These are phyloP conservation scores for Sclerotinia glacialis DNA, from an alignment of 2,329 filamentous ascomycete species.

Conservation along the genomic window DNA sequence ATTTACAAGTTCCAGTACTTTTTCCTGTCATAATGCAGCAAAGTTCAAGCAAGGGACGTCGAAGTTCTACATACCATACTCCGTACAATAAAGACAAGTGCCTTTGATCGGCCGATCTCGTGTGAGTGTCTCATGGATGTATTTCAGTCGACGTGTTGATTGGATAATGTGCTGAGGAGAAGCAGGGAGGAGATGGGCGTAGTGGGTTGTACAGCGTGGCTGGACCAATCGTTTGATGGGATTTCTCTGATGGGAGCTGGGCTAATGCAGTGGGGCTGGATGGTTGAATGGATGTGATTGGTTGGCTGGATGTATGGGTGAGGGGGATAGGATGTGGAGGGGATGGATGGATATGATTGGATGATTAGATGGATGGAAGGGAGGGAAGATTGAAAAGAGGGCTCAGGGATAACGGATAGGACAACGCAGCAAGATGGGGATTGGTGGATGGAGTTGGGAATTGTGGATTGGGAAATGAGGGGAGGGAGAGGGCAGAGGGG, in stretches of 20 bases:
- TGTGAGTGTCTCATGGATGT: not conserved
- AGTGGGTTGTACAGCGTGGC: not conserved
- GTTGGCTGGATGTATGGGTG: too few relatives aligned
- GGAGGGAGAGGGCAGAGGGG: not conserved
- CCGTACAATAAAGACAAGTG: not conserved
- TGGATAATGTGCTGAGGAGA: not conserved
- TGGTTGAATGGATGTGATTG: too few relatives aligned
- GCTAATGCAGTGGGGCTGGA: not conserved
- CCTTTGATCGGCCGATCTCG: constrained; percentile 15
- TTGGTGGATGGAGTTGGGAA: not conserved
- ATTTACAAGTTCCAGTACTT: not conserved
- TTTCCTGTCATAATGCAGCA: not conserved
- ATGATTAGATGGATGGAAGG: too few relatives aligned
- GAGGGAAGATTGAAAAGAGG: not conserved
- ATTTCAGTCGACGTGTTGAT: not conserved
- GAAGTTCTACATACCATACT: not conserved
- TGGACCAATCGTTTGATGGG: not conserved
- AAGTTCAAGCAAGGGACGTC: constrained; percentile 10
- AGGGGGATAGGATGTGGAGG: not conserved
- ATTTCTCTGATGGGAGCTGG: too few relatives aligned
- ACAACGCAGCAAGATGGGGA: constrained; percentile 12
- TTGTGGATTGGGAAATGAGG: not conserved
- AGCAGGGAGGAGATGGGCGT: not conserved
- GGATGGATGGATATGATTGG: not conserved
- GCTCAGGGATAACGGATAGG: not conserved